Evolutionary conservation across 176 grass and related monocot species (phyloP), one percentile per base, ranked within the genome.

Genomic region (Lolium multiflorum): DNA sequence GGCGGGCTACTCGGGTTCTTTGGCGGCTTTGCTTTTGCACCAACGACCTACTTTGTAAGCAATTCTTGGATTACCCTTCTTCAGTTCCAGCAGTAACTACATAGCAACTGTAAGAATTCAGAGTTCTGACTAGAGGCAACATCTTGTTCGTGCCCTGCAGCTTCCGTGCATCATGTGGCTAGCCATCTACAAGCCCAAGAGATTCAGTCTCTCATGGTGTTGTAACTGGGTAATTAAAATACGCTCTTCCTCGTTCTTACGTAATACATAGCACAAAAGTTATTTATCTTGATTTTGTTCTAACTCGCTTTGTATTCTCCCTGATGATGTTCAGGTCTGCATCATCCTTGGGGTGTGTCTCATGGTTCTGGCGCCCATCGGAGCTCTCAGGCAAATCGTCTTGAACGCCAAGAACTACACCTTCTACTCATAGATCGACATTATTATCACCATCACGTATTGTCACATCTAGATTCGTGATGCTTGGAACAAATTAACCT

Each of bases 151-250:
- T 87, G 47, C 62, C 25, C 22, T 55, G 48, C 83, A 98, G 95
- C 93, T 98, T 54, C 95, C 96, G 9, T 98, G 95, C 79, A 66
- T 95, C 50, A 95, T 98, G 89, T 98, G 95, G 95, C 89, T 98
- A 11, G 83, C 85, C 31, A 93, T 98, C 76, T 93, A 93, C 92
- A 97, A 94, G 70, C 95, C 95, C 2, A 97, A 14, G 79, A 85
- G 87, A 77, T 94, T 82, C 80, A 90, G 95, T 51, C 82, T 98
- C 52, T 98, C 95, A 24, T 98, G 95, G 95, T 60, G 86, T 66
- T 41, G 89, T n/a, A 98, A 98, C 84, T 98, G 95, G 95, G 95
- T 98, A 93, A 74, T 28, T 81, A 47, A 21, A 16, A 69, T 20
- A 46, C 50, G 0, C 62, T 39, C 31, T 13, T 31, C 63, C 59